Percentiles rank a stretch among this genome's conserved stretches.
These are phyloP conservation scores for Capsicum baccatum DNA, from an alignment of 257 asterid species.

Conservation along the genomic window DNA sequence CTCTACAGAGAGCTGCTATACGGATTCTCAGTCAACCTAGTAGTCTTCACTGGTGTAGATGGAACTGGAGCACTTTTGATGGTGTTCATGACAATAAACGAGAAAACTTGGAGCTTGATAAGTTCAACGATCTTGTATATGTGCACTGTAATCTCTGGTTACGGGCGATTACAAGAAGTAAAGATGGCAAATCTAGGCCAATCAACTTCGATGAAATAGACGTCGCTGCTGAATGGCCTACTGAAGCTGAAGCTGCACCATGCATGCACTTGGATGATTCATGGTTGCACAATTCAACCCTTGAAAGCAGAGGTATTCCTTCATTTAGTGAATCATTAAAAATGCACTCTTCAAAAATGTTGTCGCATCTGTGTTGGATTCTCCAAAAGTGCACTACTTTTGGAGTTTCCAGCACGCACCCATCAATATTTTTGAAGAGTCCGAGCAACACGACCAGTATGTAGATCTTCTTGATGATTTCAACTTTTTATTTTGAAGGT, in stretches of 20 bases:
- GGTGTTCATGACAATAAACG: conserved; percentile 36
- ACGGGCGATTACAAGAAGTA: conserved; percentile 40
- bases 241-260: conserved; percentile 40
- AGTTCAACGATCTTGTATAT: conserved; percentile 45
- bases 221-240: conserved; percentile 46
- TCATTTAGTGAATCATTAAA: background rate
- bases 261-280: conserved; percentile 39
- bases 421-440: background rate
- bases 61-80: conserved; percentile 54
- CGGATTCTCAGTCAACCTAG: conserved; percentile 53
- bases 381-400: background rate
- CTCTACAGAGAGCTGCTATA: conserved; percentile 50
- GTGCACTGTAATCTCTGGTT: conserved; percentile 59
- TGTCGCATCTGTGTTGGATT: background rate
- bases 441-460: background rate
- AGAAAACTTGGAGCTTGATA: conserved; percentile 37
- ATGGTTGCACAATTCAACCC: conserved; percentile 37
- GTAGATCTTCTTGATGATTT: background rate
- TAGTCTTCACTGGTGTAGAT: conserved; percentile 54
- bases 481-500: conserved; percentile 1
- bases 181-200: conserved; percentile 37
- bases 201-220: conserved; percentile 47
- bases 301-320: conserved; percentile 28
- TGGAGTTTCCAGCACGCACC: background rate
- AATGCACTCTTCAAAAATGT: background rate